Conservation (phyloP, 352 stramenopile species). For the Phytophthora multivora region DNA sequence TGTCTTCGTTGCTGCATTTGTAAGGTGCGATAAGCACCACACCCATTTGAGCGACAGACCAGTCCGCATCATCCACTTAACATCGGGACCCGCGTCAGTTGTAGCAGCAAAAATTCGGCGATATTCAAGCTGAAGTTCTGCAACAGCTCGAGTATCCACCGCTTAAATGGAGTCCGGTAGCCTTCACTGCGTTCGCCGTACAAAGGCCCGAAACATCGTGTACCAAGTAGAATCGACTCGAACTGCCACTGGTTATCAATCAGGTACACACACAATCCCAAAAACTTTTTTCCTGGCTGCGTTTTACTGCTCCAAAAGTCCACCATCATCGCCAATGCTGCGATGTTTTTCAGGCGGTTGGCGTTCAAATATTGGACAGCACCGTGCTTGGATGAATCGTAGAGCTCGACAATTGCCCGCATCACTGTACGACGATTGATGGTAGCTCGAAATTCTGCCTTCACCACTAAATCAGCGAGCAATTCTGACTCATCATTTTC, state of each 20-base stretch:
- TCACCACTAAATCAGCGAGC: background rate
- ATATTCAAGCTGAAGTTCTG: too few species aligned
- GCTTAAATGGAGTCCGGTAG: too few species aligned
- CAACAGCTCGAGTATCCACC: too few species aligned
- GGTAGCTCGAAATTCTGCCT: background rate
- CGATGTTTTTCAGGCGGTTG: background rate
- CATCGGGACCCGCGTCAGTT: too few species aligned
- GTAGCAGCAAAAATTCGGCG: too few species aligned
- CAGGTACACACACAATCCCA: background rate
- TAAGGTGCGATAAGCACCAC: too few species aligned
- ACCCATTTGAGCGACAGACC: too few species aligned
- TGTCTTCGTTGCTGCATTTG: too few species aligned
- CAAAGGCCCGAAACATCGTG: too few species aligned
- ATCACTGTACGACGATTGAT: background rate
- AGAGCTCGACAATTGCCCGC: background rate
- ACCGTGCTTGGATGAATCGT: background rate
- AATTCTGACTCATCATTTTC: background rate
- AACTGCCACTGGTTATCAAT: background rate
- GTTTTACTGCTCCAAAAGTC: background rate
- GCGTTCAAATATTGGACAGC: background rate
- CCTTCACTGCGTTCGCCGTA: too few species aligned
- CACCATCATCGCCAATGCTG: background rate
- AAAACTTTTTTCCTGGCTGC: background rate
- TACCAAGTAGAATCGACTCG: too few species aligned
- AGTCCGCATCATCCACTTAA: too few species aligned